A percentile compares a stretch with the other conserved stretches of the same genome.
Conservation (phyloP, 306 rosid species). For the Cucumis hystrix region DNA sequence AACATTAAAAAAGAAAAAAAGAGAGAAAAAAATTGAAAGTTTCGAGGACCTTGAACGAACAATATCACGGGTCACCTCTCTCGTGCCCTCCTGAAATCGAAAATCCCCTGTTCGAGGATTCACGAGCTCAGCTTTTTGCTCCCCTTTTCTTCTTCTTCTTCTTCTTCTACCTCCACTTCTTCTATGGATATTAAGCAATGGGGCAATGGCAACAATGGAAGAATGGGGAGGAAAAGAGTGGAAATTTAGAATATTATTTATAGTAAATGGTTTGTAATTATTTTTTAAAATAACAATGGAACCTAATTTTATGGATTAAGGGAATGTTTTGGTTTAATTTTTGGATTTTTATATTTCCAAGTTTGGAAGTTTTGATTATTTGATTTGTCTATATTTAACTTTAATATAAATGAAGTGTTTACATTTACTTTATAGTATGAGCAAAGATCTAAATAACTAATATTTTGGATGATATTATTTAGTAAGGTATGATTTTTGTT, state of each 20-base stretch:
- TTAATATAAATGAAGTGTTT: background rate
- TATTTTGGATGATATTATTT: no score
- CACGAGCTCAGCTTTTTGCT: background rate
- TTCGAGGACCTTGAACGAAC: slow-evolving; percentile 1
- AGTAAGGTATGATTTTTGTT: no score
- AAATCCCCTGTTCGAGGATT: background rate
- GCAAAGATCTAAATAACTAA: no score
- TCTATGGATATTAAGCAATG: background rate
- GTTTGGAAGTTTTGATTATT: background rate
- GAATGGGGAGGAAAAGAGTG: background rate
- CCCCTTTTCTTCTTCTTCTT: background rate
- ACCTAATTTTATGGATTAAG: background rate
- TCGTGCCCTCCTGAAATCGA: background rate
- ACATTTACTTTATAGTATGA: no score
- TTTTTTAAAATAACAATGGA: background rate
- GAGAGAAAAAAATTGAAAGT: background rate
- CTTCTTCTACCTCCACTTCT: background rate
- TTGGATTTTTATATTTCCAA: background rate
- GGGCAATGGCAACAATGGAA: background rate
- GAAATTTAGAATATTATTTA: background rate
- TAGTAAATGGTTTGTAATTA: background rate
- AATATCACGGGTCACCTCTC: background rate
- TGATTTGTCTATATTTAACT: background rate
- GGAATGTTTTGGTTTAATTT: background rate
- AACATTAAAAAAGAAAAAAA: background rate